Conservation (phyloP, 2,329 filamentous ascomycete genomes). For the Monilinia vaccinii-corymbosi region DNA sequence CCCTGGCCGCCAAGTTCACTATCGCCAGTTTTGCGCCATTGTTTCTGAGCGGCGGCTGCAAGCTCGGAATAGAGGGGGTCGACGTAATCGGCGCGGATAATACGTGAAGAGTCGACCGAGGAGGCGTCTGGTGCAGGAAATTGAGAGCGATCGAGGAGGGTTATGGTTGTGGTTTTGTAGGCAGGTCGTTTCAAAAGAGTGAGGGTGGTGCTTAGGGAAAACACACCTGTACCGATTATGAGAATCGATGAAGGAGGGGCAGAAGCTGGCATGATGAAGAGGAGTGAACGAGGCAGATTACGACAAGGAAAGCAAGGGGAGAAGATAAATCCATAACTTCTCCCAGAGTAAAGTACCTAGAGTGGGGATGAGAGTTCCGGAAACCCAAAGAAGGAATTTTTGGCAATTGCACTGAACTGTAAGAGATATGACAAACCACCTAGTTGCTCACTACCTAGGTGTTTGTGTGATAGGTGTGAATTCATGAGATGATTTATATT, state of each 20-base stretch:
- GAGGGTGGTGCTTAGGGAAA: slow-evolving; percentile 57
- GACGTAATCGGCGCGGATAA: slow-evolving; percentile 69
- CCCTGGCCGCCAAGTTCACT: slow-evolving; percentile 48
- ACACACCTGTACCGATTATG: slow-evolving; percentile 54
- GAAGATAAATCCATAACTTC: neutral
- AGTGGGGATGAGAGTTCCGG: neutral
- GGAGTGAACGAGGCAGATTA: neutral
- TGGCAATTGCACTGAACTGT: neutral
- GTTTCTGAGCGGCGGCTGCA: slow-evolving; percentile 57
- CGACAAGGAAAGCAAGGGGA: neutral
- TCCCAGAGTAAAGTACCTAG: neutral
- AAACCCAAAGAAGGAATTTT: neutral
- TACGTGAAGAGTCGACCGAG: slow-evolving; percentile 54
- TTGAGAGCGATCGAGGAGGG: slow-evolving; percentile 47
- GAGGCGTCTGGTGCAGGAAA: slow-evolving; percentile 52
- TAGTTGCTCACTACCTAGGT: too few species aligned
- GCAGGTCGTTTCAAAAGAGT: slow-evolving; percentile 55
- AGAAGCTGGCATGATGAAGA: neutral
- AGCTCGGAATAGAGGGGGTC: slow-evolving; percentile 68
- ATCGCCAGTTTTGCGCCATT: slow-evolving; percentile 52
- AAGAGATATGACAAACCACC: neutral
- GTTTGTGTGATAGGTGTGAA: too few species aligned
- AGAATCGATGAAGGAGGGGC: slow-evolving; percentile 43
- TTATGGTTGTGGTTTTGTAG: slow-evolving; percentile 44
- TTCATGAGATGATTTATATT: neutral